phyloP scores from a whole-genome alignment of 2,329 filamentous ascomycete species.

The Blumeriella jaapii region DNA sequence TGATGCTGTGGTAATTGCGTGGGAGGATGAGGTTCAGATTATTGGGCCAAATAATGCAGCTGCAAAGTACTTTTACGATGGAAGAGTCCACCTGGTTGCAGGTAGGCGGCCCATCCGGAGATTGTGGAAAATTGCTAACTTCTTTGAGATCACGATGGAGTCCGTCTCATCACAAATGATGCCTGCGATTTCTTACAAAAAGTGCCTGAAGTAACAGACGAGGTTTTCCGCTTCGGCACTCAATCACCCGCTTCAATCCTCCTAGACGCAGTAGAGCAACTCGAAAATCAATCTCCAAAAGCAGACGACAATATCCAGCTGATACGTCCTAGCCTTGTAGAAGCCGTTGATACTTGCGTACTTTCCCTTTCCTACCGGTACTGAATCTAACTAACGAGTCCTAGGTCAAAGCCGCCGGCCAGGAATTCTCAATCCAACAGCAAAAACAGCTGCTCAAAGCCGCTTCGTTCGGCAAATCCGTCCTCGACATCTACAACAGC shows the following conservation, averaged over 20 bases:
- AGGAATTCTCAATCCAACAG: constrained; percentile 84
- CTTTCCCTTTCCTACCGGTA: background rate
- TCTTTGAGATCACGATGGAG: constrained; percentile 61
- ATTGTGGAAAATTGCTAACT: constrained; percentile 6
- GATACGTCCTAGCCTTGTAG: constrained; percentile 75
- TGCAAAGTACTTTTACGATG: constrained; percentile 77
- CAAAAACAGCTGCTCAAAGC: constrained; percentile 95
- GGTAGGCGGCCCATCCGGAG: constrained; percentile 40
- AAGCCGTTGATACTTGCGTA: constrained; percentile 83
- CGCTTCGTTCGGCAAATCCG: constrained; percentile 94
- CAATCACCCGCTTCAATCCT: constrained; percentile 86
- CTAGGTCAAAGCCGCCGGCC: constrained; percentile 69
- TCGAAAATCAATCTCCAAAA: constrained; percentile 90
- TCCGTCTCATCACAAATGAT: constrained; percentile 80
- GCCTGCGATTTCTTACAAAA: constrained; percentile 97
- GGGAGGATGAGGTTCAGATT: constrained; percentile 95
- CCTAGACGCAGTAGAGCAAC: constrained; percentile 79
- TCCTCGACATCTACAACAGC: constrained; percentile 92
- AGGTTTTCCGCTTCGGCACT: constrained; percentile 81
- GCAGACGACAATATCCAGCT: constrained; percentile 96
- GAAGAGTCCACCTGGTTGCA: constrained; percentile 76
- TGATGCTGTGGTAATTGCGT: constrained; percentile 84
- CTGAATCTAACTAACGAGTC: constrained; percentile 11
- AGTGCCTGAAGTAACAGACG: constrained; percentile 73
- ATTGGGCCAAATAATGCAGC: constrained; percentile 75